phyloP scores from a whole-genome alignment of 2,329 filamentous ascomycete species.

The Trichophyton benhamiae region DNA sequence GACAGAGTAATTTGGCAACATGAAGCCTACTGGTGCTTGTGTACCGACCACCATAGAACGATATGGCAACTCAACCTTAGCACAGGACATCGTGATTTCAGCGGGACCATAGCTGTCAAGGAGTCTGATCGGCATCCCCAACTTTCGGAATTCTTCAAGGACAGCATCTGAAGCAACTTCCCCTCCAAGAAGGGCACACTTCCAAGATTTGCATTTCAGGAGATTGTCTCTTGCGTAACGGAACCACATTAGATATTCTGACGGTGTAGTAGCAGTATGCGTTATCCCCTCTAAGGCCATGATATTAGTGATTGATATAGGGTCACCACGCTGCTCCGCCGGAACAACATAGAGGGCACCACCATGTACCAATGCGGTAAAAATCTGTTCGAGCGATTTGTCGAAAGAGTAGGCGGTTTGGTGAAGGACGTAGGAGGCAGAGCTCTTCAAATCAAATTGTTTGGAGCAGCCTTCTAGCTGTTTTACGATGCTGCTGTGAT shows the following conservation, averaged over 20 bases:
- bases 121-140: conserved; percentile 11
- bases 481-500: conserved; percentile 16
- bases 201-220: conserved; percentile 11
- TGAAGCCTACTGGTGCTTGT: conserved; percentile 13
- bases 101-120: conserved; percentile 17
- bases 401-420: conserved; percentile 15
- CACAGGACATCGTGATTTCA: conserved; percentile 15
- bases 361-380: conserved; percentile 13
- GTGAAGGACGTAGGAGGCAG: conserved; percentile 9
- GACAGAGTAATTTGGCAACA: conserved; percentile 26
- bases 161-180: conserved; percentile 12
- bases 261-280: conserved; percentile 16
- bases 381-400: conserved; percentile 15
- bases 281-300: conserved; percentile 14
- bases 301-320: conserved; percentile 13
- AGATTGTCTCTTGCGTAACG: conserved; percentile 13
- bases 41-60: conserved; percentile 8
- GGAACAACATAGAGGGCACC: conserved; percentile 15
- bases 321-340: conserved; percentile 13
- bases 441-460: conserved; percentile 7
- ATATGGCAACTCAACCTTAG: conserved; percentile 12
- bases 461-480: conserved; percentile 14
- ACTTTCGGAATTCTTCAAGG: conserved; percentile 7
- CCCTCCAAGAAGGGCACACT: conserved; percentile 14
- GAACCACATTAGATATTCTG: conserved; percentile 15